These are phyloP conservation scores for Pilobolus umbonatus DNA, from an alignment of 192 early-diverging fungal species.

Conservation along the genomic window DNA sequence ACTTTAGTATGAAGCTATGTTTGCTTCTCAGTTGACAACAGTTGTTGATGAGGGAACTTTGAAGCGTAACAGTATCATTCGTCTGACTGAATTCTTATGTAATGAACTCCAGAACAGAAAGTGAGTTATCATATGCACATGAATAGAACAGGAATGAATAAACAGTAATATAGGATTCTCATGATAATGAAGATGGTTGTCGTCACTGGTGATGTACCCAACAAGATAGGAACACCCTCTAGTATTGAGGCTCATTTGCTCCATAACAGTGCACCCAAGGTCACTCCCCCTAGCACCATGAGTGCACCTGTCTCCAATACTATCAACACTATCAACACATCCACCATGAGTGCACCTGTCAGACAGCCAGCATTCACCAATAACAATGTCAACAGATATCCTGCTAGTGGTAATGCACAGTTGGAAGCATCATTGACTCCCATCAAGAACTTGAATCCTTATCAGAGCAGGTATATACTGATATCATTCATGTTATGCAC, in stretches of 20 bases:
- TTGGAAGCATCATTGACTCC: slow-evolving; percentile 39
- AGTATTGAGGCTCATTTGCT: slow-evolving; percentile 1
- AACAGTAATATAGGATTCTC: slow-evolving; percentile 19
- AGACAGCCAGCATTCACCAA: slow-evolving; percentile 29
- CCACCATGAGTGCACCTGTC: slow-evolving; percentile 11
- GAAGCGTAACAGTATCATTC: slow-evolving; percentile 48
- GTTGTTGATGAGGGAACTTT: slow-evolving; percentile 41
- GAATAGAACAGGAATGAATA: neutral
- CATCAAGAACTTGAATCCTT: slow-evolving; percentile 78
- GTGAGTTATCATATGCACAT: slow-evolving; percentile 31
- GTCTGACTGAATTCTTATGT: slow-evolving; percentile 40
- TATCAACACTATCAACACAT: neutral
- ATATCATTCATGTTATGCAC: neutral
- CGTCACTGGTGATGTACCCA: slow-evolving; percentile 27
- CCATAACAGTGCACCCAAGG: neutral
- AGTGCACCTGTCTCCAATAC: neutral
- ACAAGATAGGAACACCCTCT: slow-evolving; percentile 11
- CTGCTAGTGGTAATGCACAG: slow-evolving; percentile 18
- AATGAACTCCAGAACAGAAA: slow-evolving; percentile 48
- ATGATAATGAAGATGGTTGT: slow-evolving; percentile 45
- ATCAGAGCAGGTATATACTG: slow-evolving; percentile 68
- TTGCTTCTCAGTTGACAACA: slow-evolving; percentile 47
- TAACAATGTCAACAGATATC: slow-evolving; percentile 30
- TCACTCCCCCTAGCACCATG: neutral
- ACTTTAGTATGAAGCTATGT: slow-evolving; percentile 48